Evolutionary conservation across 805 yeast species (phyloP).

Genomic region (Dipodascopsis uninucleata): DNA sequence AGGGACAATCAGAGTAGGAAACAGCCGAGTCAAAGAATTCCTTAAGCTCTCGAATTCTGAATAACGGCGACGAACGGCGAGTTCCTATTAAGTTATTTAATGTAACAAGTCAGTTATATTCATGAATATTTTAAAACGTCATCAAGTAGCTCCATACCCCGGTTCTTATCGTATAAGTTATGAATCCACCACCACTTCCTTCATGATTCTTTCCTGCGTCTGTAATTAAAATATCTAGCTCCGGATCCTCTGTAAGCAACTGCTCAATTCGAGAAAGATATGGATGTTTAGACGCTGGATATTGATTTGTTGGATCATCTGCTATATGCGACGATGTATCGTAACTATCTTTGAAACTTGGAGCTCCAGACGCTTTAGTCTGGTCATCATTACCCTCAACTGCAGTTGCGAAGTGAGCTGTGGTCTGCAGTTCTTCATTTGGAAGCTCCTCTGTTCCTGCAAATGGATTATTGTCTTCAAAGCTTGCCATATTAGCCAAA

Average conservation of each 20-base stretch:
- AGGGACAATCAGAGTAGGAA: slow-evolving; percentile 81
- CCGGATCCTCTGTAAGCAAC: slow-evolving; percentile 33
- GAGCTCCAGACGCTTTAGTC: slow-evolving; percentile 14
- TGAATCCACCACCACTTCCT: slow-evolving; percentile 68
- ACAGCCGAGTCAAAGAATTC: slow-evolving; percentile 61
- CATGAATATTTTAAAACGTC: too few species aligned
- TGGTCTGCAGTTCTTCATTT: slow-evolving; percentile 17
- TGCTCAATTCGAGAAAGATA: slow-evolving; percentile 37
- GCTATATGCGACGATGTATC: slow-evolving; percentile 20
- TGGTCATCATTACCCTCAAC: slow-evolving; percentile 5
- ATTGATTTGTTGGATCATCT: slow-evolving; percentile 1
- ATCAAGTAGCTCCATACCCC: slow-evolving; percentile 37
- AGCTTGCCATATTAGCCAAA: slow-evolving; percentile 31
- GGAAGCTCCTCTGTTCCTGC: slow-evolving; percentile 34
- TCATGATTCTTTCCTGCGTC: slow-evolving; percentile 88
- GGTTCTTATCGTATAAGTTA: slow-evolving; percentile 74
- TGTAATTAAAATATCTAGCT: slow-evolving; percentile 47
- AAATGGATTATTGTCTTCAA: slow-evolving; percentile 47
- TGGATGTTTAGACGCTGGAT: slow-evolving; percentile 11
- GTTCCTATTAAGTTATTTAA: too few species aligned
- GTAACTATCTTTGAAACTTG: slow-evolving; percentile 25
- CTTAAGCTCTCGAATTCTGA: slow-evolving; percentile 88
- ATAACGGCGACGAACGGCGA: slow-evolving; percentile 74
- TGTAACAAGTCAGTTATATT: too few species aligned
- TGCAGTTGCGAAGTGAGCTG: slow-evolving; percentile 24